These are phyloP conservation scores for Striga hermonthica DNA, from an alignment of 305 asterid species.

Conservation along the genomic window DNA sequence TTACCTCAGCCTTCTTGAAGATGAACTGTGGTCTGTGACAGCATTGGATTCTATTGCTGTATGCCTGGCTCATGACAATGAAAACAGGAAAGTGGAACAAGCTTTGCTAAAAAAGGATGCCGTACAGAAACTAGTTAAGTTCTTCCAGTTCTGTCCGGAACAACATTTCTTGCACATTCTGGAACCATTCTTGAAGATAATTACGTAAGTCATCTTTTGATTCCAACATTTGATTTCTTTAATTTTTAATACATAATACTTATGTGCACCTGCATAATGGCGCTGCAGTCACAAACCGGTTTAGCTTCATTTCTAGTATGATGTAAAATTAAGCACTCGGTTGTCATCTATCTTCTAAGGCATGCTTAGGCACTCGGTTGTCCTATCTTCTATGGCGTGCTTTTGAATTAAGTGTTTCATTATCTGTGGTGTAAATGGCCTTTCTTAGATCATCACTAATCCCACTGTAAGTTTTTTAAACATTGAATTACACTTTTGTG, in stretches of 20 bases:
- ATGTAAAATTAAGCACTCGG: not conserved
- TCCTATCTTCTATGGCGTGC: too few species aligned
- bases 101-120: conserved; percentile 91
- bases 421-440: too few species aligned
- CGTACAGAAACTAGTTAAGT: conserved; percentile 83
- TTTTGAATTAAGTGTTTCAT: too few species aligned
- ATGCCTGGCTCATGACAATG: conserved; percentile 97
- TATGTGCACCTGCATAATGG: conserved; percentile 8
- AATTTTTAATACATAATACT: conserved; percentile 5
- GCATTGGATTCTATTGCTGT: conserved; percentile 97
- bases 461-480: too few species aligned
- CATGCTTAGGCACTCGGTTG: not conserved
- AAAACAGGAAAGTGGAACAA: conserved; percentile 89
- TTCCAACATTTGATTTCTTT: not conserved
- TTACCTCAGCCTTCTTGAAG: conserved; percentile 92
- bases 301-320: not conserved
- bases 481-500: too few species aligned
- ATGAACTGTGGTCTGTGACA: conserved; percentile 92
- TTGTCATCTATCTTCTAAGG: not conserved
- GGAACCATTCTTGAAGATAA: conserved; percentile 97
- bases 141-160: conserved; percentile 92
- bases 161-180: conserved; percentile 92
- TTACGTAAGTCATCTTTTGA: conserved; percentile 64
- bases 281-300: not conserved
- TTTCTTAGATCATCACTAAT: too few species aligned